phyloP scores from a whole-genome alignment of 2,329 filamentous ascomycete genomes.

The Endocalyx cinctus region DNA sequence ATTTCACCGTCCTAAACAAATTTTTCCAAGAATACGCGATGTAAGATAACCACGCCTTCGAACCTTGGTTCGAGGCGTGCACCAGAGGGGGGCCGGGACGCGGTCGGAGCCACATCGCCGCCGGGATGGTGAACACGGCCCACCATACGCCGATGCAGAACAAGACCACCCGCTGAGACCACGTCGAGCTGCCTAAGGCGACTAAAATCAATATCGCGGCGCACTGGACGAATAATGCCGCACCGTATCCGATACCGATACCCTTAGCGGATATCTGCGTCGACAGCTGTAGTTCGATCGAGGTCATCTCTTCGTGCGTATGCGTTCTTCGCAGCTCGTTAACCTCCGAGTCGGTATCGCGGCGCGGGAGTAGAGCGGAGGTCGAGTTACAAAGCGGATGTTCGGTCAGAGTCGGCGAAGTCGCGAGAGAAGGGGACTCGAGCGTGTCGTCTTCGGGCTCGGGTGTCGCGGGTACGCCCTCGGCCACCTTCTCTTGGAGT shows the following conservation, averaged over 20 bases:
- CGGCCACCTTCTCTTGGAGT: slow-evolving; percentile 25
- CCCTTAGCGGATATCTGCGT: slow-evolving; percentile 89
- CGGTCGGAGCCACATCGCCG: slow-evolving; percentile 80
- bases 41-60: slow-evolving; percentile 61
- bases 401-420: slow-evolving; percentile 26
- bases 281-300: slow-evolving; percentile 71
- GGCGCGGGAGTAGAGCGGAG: slow-evolving; percentile 40
- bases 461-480: slow-evolving; percentile 20
- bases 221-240: slow-evolving; percentile 79
- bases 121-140: slow-evolving; percentile 84
- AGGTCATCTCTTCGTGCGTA: slow-evolving; percentile 48
- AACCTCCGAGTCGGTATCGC: slow-evolving; percentile 21
- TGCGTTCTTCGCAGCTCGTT: slow-evolving; percentile 32
- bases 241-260: slow-evolving; percentile 89
- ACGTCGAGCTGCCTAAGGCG: slow-evolving; percentile 68
- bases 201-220: slow-evolving; percentile 74
- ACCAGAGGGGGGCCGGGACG: slow-evolving; percentile 81
- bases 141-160: slow-evolving; percentile 90
- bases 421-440: slow-evolving; percentile 32
- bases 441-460: slow-evolving; percentile 25
- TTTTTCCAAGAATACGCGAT: slow-evolving; percentile 82
- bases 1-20: slow-evolving; percentile 71
- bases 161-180: slow-evolving; percentile 80
- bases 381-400: slow-evolving; percentile 36
- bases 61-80: slow-evolving; percentile 32